These are phyloP conservation scores for Dactylorhiza incarnata DNA, from an alignment of 106 monocot genomes.

Conservation along the genomic window DNA sequence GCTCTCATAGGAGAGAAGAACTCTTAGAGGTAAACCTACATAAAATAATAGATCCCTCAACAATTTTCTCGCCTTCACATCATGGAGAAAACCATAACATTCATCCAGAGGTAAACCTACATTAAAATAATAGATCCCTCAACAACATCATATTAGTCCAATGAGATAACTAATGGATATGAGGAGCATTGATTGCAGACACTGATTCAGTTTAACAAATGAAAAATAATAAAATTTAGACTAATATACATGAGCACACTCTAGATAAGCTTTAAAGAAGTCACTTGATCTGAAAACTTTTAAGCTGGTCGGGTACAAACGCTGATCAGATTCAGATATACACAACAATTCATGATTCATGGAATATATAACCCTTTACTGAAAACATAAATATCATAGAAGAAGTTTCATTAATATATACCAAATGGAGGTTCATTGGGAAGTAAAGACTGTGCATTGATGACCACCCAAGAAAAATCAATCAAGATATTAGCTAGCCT, in stretches of 20 bases:
- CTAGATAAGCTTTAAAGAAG: not conserved
- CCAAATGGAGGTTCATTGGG: slow-evolving; percentile 56
- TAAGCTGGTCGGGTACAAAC: not conserved
- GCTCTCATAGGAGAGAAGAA: too few relatives aligned
- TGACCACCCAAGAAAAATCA: slow-evolving; percentile 71
- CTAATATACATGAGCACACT: not conserved
- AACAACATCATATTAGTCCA: not conserved
- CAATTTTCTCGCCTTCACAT: too few relatives aligned
- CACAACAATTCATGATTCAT: not conserved
- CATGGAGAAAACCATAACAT: too few relatives aligned
- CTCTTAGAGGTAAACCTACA: too few relatives aligned
- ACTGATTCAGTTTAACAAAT: not conserved
- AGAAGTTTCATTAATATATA: slow-evolving; percentile 15
- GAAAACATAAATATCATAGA: slow-evolving; percentile 1
- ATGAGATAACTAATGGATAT: not conserved
- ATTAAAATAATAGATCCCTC: not conserved
- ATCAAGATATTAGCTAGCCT: slow-evolving; percentile 47
- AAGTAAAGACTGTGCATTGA: slow-evolving; percentile 54
- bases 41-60: too few relatives aligned
- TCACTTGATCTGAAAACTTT: not conserved
- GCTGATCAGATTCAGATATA: not conserved
- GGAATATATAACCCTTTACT: not conserved
- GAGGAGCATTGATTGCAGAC: not conserved
- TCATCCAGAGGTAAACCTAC: not conserved
- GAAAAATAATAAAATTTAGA: not conserved